Evolutionary conservation across 2,329 filamentous ascomycete species (phyloP).

Genomic region (Hymenoscyphus scutula): DNA sequence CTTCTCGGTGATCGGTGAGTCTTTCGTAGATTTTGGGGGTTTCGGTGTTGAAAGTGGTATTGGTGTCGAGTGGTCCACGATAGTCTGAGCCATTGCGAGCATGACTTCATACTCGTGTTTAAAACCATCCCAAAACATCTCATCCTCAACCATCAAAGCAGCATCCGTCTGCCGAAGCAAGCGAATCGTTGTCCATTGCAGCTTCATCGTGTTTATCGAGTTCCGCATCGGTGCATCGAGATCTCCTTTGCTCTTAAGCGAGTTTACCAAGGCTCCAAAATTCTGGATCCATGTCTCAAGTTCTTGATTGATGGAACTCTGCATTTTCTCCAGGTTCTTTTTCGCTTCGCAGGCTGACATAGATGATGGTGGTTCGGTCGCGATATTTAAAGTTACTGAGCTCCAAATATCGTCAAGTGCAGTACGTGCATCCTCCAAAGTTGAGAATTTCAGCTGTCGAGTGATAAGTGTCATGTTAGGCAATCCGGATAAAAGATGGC

Average conservation of each 20-base stretch:
- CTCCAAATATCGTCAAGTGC: slow-evolving; percentile 12
- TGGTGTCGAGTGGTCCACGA: neutral
- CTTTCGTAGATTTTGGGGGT: neutral
- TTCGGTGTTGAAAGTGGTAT: neutral
- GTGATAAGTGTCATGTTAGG: neutral
- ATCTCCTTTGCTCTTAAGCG: neutral
- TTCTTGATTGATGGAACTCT: neutral
- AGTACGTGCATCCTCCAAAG: slow-evolving; percentile 13
- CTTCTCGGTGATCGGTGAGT: neutral
- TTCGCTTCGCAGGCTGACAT: neutral
- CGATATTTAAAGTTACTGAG: neutral
- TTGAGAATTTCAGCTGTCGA: neutral
- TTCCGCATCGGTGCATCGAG: neutral
- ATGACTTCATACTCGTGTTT: slow-evolving; percentile 11
- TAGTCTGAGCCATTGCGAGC: slow-evolving; percentile 2
- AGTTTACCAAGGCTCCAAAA: neutral
- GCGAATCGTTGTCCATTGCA: slow-evolving; percentile 4
- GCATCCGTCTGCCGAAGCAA: neutral
- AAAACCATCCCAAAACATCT: slow-evolving; percentile 16
- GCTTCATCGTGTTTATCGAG: slow-evolving; percentile 6
- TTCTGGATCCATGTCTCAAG: neutral
- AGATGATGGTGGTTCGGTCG: neutral
- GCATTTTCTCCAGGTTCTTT: neutral
- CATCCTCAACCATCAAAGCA: neutral
- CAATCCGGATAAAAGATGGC: neutral